Evolutionary conservation across 768 basidiomycete species (phyloP).

Genomic region (Serendipita sp.): DNA sequence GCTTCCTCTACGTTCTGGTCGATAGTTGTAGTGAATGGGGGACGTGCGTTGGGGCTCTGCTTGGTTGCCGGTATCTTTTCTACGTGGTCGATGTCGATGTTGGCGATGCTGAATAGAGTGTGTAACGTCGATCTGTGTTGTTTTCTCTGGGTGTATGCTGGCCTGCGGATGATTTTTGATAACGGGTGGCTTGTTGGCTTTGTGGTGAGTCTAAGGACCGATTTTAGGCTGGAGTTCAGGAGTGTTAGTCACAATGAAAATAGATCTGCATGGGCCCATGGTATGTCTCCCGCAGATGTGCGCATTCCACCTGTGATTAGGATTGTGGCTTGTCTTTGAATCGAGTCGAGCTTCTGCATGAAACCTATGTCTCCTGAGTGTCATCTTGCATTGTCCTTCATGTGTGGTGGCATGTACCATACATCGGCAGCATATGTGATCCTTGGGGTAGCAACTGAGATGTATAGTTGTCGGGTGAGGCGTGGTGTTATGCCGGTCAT

Average conservation of each 20-base stretch:
- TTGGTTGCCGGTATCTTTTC: conserved; percentile 12
- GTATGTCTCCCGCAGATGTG: conserved; percentile 6
- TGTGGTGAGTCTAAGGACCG: conserved; percentile 5
- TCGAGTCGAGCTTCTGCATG: not conserved
- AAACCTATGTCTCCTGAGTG: not conserved
- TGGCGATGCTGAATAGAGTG: conserved; percentile 9
- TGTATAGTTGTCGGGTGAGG: conserved; percentile 11
- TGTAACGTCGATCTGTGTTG: conserved; percentile 15
- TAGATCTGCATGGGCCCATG: conserved; percentile 6
- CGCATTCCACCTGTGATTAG: conserved; percentile 14
- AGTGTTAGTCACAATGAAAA: conserved; percentile 5
- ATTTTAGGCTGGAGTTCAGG: not conserved
- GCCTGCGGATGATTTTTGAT: not conserved
- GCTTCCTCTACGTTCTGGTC: not conserved
- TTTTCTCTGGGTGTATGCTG: not conserved
- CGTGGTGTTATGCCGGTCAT: conserved; percentile 3
- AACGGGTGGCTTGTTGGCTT: not conserved
- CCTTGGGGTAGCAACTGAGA: conserved; percentile 11
- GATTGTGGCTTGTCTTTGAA: conserved; percentile 14
- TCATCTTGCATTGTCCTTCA: rapidly evolving
- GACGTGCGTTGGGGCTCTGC: not conserved
- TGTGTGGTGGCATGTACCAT: not conserved
- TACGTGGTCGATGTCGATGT: conserved; percentile 7
- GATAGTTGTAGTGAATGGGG: not conserved
- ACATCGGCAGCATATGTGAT: conserved; percentile 15